These are phyloP conservation scores for Petrea volubilis DNA, from an alignment of 257 asterid species.

Conservation along the genomic window DNA sequence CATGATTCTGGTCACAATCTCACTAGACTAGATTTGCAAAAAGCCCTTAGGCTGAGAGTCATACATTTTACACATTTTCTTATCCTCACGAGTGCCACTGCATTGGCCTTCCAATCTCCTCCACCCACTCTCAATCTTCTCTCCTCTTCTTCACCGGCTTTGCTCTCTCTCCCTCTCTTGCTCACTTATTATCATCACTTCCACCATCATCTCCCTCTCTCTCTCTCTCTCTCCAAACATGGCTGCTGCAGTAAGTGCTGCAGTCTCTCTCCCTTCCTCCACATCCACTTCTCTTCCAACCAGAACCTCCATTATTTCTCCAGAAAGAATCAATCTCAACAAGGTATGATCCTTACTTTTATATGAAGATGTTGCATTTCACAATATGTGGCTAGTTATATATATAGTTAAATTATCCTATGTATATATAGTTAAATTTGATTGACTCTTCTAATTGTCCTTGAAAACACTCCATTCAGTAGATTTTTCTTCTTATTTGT, in stretches of 20 bases:
- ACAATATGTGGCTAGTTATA: background rate
- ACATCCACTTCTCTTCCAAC: slow-evolving; percentile 58
- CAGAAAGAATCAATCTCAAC: slow-evolving; percentile 67
- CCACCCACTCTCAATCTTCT: slow-evolving; percentile 51
- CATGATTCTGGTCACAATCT: background rate
- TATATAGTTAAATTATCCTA: too few species aligned
- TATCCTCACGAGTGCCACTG: slow-evolving; percentile 46
- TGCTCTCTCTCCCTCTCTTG: slow-evolving; percentile 5
- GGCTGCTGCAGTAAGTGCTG: slow-evolving; percentile 97
- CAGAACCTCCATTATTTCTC: slow-evolving; percentile 55
- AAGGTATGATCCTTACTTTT: slow-evolving; percentile 47
- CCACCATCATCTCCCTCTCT: slow-evolving; percentile 5
- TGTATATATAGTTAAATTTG: too few species aligned
- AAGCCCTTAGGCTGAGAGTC: slow-evolving; percentile 6
- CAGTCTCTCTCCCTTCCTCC: slow-evolving; percentile 86
- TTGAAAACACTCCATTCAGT: too few species aligned
- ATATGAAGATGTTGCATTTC: background rate
- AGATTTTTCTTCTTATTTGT: too few species aligned
- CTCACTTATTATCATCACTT: slow-evolving; percentile 12
- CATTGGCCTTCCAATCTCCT: slow-evolving; percentile 44
- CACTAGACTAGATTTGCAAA: background rate
- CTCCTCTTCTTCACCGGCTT: slow-evolving; percentile 14
- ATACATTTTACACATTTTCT: slow-evolving; percentile 20
- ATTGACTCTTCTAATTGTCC: too few species aligned
- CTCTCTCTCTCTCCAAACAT: slow-evolving; percentile 34